Evolutionary conservation across 345 rosid genomes (phyloP).

Genomic region (Populus alba): DNA sequence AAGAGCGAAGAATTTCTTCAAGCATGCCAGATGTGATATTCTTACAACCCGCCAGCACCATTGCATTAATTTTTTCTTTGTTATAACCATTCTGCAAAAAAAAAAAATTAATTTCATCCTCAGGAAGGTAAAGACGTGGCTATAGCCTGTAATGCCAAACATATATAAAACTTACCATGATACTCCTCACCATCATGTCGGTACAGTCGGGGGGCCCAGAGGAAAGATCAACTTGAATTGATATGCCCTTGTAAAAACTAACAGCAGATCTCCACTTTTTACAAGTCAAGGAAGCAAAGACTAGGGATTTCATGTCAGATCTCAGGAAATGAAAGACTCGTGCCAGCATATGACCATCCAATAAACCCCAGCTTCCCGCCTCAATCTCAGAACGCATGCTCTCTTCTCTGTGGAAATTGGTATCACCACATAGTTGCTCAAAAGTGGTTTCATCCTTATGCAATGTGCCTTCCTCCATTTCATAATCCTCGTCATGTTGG

Average conservation of each 20-base stretch:
- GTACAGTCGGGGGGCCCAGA: conserved; percentile 70
- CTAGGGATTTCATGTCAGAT: conserved; percentile 71
- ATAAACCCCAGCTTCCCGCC: conserved; percentile 67
- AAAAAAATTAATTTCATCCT: conserved; percentile 24
- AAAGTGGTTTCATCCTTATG: conserved; percentile 53
- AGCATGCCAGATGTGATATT: conserved; percentile 58
- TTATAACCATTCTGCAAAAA: conserved; percentile 76
- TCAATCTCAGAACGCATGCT: conserved; percentile 34
- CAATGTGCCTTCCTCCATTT: conserved; percentile 46
- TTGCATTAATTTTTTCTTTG: conserved; percentile 62
- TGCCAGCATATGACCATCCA: conserved; percentile 74
- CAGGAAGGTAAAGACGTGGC: conserved; percentile 3
- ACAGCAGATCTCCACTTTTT: conserved; percentile 87
- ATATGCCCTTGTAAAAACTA: conserved; percentile 65
- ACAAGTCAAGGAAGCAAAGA: conserved; percentile 81
- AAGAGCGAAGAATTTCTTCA: conserved; percentile 60
- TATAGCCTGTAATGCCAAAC: not conserved
- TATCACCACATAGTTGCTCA: conserved; percentile 74
- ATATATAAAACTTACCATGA: conserved; percentile 56
- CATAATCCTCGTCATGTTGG: conserved; percentile 63
- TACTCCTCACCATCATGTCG: conserved; percentile 53
- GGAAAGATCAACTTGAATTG: conserved; percentile 77
- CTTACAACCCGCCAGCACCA: conserved; percentile 77
- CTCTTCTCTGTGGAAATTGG: conserved; percentile 48
- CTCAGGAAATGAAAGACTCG: conserved; percentile 82